A percentile compares a stretch with the other conserved stretches of the same genome.
These are phyloP conservation scores for Entonaema liquescens DNA, from an alignment of 495 filamentous ascomycete genomes.

Conservation along the genomic window DNA sequence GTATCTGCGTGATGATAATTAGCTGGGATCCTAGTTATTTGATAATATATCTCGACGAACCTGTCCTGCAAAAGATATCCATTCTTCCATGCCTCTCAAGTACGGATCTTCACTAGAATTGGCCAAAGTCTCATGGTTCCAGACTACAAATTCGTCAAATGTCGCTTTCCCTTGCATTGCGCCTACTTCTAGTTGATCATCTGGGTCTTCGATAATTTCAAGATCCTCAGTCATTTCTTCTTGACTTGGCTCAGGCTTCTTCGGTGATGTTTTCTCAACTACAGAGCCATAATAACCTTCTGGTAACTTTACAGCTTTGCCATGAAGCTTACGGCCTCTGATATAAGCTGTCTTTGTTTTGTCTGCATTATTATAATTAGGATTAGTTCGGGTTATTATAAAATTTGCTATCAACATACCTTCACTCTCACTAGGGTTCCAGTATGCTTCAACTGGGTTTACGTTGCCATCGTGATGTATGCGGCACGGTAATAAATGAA, in stretches of 20 bases:
- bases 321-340: conserved; percentile 82
- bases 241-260: conserved; percentile 39
- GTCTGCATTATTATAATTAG: conserved; percentile 29
- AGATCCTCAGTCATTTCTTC: conserved; percentile 46
- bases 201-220: conserved; percentile 55
- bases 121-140: conserved; percentile 74
- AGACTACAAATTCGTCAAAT: conserved; percentile 84
- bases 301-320: conserved; percentile 72
- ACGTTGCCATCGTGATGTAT: conserved; percentile 82
- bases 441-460: conserved; percentile 72
- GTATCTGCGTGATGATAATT: conserved; percentile 33
- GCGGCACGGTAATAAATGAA: conserved; percentile 85
- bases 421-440: conserved; percentile 64
- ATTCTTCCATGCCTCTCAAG: conserved; percentile 77
- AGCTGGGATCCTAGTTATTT: background rate
- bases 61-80: conserved; percentile 77
- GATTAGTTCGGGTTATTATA: background rate
- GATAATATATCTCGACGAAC: conserved; percentile 36
- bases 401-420: conserved; percentile 30
- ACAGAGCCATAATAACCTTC: conserved; percentile 75
- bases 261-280: conserved; percentile 46
- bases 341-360: conserved; percentile 72
- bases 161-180: conserved; percentile 69
- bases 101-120: conserved; percentile 63
- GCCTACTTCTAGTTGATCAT: conserved; percentile 57